Percentiles rank a stretch among this genome's conserved stretches.
phyloP scores from a whole-genome alignment of 176 grass and related monocot species.

The Pontederia paniculata region DNA sequence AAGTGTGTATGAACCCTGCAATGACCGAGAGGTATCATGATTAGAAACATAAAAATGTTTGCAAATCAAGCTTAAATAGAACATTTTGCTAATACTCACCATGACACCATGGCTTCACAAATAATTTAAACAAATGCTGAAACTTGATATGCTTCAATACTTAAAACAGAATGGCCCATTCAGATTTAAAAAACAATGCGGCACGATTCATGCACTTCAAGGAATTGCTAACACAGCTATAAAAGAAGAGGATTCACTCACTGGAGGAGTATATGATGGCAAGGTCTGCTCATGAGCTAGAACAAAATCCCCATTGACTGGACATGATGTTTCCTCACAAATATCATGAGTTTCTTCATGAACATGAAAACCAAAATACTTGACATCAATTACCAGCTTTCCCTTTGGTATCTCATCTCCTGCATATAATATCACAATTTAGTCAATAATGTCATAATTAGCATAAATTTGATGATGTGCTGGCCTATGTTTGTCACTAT shows the following conservation, averaged over 20 bases:
- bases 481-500: no score
- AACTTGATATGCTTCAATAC: no score
- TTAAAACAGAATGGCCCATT: no score
- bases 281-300: conserved; percentile 37
- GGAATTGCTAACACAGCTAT: background rate
- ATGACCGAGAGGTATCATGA: no score
- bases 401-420: conserved; percentile 39
- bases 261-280: conserved; percentile 38
- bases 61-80: background rate
- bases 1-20: conserved; percentile 65
- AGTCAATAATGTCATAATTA: no score
- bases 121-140: no score
- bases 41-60: conserved; percentile 2
- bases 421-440: conserved; percentile 21
- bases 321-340: conserved; percentile 61
- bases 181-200: no score
- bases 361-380: conserved; percentile 45
- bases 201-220: no score
- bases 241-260: conserved; percentile 12
- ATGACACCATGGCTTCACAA: no score
- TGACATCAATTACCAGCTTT: conserved; percentile 63
- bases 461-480: no score
- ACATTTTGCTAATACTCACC: background rate
- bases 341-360: conserved; percentile 59
- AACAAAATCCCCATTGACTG: conserved; percentile 31